Evolutionary conservation across 495 filamentous ascomycete species (phyloP).

Genomic region (Penicillium paradoxum): DNA sequence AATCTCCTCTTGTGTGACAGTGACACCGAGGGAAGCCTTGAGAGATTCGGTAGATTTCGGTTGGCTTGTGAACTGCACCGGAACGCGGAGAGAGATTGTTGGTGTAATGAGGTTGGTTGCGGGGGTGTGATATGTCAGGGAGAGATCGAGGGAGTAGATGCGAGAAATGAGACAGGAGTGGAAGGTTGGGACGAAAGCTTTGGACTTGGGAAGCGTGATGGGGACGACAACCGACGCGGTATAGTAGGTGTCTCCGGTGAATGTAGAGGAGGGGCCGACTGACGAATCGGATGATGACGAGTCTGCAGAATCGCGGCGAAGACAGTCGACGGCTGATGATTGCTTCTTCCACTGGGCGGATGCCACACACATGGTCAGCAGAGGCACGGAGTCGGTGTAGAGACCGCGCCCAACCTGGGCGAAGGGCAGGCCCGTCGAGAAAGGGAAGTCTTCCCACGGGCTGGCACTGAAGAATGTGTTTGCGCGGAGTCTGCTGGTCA

Average conservation of each 20-base stretch:
- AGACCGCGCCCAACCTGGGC: conserved; percentile 54
- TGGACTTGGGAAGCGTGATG: conserved; percentile 63
- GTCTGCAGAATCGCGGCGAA: conserved; percentile 59
- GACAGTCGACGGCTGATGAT: conserved; percentile 12
- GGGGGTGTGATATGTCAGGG: conserved; percentile 55
- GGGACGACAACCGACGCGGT: conserved; percentile 68
- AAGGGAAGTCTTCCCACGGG: conserved; percentile 52
- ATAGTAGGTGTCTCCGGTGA: conserved; percentile 50
- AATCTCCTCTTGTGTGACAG: conserved; percentile 34
- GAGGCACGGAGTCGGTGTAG: conserved; percentile 56
- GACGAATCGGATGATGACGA: conserved; percentile 30
- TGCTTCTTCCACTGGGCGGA: conserved; percentile 64
- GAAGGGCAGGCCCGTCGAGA: conserved; percentile 16
- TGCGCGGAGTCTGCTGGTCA: conserved; percentile 67
- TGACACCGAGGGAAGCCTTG: conserved; percentile 16
- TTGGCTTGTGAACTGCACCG: conserved; percentile 63
- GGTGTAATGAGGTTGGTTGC: conserved; percentile 51
- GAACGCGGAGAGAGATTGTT: conserved; percentile 60
- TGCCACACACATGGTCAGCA: conserved; percentile 62
- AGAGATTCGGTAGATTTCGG: conserved; percentile 13
- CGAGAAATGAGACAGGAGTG: conserved; percentile 82
- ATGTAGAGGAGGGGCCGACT: conserved; percentile 38
- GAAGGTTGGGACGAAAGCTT: conserved; percentile 80
- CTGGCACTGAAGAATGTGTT: conserved; percentile 66
- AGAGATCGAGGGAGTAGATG: conserved; percentile 69